Evolutionary conservation across 306 rosid species (phyloP).

Genomic region (Ochetophila trinervis): DNA sequence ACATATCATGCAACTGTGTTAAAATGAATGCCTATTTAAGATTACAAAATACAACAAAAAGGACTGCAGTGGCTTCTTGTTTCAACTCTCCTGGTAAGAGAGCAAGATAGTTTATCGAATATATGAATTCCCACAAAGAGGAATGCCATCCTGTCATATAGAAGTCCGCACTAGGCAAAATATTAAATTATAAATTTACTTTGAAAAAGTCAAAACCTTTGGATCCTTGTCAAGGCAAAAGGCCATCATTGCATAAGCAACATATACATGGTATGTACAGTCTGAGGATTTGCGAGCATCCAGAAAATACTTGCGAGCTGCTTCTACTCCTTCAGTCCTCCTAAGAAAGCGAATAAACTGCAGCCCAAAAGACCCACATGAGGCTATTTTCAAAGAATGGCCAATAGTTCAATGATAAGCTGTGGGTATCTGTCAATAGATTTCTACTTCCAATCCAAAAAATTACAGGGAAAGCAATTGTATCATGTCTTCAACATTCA

Average conservation of each 20-base stretch:
- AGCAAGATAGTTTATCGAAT: constrained; percentile 16
- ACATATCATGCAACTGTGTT: too few species aligned
- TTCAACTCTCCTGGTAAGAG: neutral
- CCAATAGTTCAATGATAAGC: neutral
- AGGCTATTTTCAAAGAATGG: constrained; percentile 12
- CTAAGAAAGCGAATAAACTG: constrained; percentile 95
- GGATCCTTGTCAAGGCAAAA: constrained; percentile 97
- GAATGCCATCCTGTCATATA: constrained; percentile 1
- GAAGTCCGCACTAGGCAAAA: neutral
- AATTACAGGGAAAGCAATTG: neutral
- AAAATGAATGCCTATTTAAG: neutral
- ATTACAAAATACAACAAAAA: neutral
- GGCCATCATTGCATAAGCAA: constrained; percentile 87
- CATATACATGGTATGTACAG: constrained; percentile 92
- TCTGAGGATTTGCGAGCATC: constrained; percentile 87
- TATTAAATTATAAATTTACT: constrained; percentile 4
- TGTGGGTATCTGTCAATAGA: neutral
- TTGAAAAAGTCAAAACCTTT: constrained; percentile 54
- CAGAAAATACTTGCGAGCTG: constrained; percentile 89
- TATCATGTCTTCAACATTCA: neutral
- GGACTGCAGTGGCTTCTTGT: neutral
- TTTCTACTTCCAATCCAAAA: constrained; percentile 2
- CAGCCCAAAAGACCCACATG: constrained; percentile 38
- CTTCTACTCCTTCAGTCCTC: constrained; percentile 95
- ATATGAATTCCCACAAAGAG: constrained; percentile 14